Evolutionary conservation across 495 filamentous ascomycete species (phyloP).

Genomic region (Neohortaea acidophila): DNA sequence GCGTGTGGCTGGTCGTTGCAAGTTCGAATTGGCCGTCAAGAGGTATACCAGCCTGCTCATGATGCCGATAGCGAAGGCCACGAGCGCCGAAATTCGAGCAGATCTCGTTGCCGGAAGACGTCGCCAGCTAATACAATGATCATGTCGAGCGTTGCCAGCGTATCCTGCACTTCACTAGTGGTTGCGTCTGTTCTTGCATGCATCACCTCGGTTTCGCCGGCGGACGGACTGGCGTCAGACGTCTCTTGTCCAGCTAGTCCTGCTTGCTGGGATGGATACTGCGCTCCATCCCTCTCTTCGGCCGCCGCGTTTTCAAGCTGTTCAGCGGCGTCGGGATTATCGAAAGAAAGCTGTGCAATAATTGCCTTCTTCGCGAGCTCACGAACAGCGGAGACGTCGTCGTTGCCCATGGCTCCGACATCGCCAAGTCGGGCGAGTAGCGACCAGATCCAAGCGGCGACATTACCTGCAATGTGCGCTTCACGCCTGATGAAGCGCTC

Average conservation of each 20-base stretch:
- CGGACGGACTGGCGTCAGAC: background rate
- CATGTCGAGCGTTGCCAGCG: conserved; percentile 63
- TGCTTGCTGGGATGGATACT: background rate
- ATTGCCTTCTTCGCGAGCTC: conserved; percentile 47
- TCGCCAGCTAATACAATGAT: conserved; percentile 81
- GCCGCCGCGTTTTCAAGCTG: conserved; percentile 12
- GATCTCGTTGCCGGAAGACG: conserved; percentile 77
- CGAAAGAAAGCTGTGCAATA: conserved; percentile 17
- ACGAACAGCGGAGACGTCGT: conserved; percentile 41
- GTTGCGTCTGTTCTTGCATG: no score
- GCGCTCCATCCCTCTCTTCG: conserved; percentile 14
- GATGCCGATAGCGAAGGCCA: no score
- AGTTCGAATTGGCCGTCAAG: no score
- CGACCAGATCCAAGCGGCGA: conserved; percentile 47
- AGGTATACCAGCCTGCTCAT: no score
- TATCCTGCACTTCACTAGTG: conserved; percentile 25
- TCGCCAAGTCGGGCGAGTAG: conserved; percentile 44
- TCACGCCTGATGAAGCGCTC: conserved; percentile 34
- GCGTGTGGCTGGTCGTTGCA: no score
- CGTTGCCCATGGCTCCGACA: conserved; percentile 39
- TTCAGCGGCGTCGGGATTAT: conserved; percentile 18
- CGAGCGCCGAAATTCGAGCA: conserved; percentile 52
- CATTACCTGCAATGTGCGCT: conserved; percentile 31
- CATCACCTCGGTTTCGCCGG: background rate
- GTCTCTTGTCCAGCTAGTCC: background rate